Evolutionary conservation across 2,329 filamentous ascomycete species (phyloP).

Genomic region (Aspergillus spinulosporus): DNA sequence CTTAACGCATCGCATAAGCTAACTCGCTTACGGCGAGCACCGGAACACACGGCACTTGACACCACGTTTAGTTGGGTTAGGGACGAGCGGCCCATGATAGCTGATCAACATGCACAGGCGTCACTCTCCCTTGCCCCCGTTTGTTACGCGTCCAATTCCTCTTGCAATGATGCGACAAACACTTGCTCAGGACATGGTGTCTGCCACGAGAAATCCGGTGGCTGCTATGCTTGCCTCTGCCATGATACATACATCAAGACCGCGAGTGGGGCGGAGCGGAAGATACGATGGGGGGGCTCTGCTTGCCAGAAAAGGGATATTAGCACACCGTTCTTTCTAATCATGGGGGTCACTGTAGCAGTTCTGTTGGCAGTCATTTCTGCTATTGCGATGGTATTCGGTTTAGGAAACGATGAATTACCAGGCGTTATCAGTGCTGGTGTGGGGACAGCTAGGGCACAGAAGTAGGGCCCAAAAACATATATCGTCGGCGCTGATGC

Average conservation of each 20-base stretch:
- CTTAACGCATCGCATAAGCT: background rate
- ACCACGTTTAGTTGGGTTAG: background rate
- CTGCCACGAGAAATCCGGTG: constrained; percentile 68
- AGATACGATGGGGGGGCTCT: constrained; percentile 71
- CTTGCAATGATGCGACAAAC: constrained; percentile 69
- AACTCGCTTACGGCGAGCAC: background rate
- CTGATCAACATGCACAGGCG: constrained; percentile 24
- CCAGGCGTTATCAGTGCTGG: constrained; percentile 96
- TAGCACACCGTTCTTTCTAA: constrained; percentile 83
- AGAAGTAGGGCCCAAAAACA: constrained; percentile 35
- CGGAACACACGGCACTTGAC: constrained; percentile 4
- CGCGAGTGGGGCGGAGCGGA: too few relatives aligned
- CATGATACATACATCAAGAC: constrained; percentile 35
- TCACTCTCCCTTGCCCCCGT: constrained; percentile 60
- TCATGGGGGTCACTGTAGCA: constrained; percentile 71
- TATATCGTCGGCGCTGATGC: background rate
- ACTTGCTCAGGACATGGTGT: constrained; percentile 80
- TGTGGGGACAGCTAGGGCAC: constrained; percentile 67
- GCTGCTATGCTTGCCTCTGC: constrained; percentile 82
- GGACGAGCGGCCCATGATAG: background rate
- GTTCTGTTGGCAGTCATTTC: constrained; percentile 68
- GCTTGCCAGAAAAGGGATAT: constrained; percentile 92
- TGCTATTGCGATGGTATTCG: constrained; percentile 75
- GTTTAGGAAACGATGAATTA: constrained; percentile 80
- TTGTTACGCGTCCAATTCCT: constrained; percentile 71